Evolutionary conservation across 208 protist genomes (phyloP).

Genomic region (Jaenimonas drosophilae): DNA sequence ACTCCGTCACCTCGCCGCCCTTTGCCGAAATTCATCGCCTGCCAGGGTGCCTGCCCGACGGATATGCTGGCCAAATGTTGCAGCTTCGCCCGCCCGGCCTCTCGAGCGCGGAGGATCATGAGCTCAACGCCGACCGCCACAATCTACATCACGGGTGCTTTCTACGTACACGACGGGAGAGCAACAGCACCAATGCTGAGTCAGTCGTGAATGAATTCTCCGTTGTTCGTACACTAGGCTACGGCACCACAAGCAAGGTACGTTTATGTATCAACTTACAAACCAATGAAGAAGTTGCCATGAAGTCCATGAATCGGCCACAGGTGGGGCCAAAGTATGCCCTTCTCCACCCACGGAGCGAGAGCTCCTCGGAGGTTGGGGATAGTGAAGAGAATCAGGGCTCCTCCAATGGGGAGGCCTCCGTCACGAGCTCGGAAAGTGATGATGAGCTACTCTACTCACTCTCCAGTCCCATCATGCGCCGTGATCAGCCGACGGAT

Average conservation of each 20-base stretch:
- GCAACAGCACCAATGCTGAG: conserved; percentile 8
- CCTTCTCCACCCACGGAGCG: background rate
- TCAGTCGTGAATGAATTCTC: conserved; percentile 59
- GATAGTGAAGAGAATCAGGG: too few relatives aligned
- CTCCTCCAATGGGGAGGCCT: too few relatives aligned
- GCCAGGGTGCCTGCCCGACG: too few relatives aligned
- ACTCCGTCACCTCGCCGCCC: too few relatives aligned
- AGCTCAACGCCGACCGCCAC: too few relatives aligned
- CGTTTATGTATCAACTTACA: conserved; percentile 23
- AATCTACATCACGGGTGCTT: background rate
- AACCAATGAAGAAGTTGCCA: conserved; percentile 4
- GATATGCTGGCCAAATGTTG: too few relatives aligned
- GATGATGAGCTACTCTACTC: background rate
- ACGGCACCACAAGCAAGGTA: conserved; percentile 28
- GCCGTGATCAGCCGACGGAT: background rate
- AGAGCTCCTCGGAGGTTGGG: too few relatives aligned
- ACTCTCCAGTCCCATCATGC: conserved; percentile 1
- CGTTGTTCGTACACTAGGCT: conserved; percentile 25
- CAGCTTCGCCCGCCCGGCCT: too few relatives aligned
- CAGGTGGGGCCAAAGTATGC: background rate
- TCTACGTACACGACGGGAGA: background rate
- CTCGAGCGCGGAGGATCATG: too few relatives aligned
- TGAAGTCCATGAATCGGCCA: conserved; percentile 9
- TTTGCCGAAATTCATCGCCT: too few relatives aligned
- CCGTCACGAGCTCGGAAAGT: too few relatives aligned